phyloP scores from a whole-genome alignment of 495 filamentous ascomycete genomes.

The Penicillium daleae region DNA sequence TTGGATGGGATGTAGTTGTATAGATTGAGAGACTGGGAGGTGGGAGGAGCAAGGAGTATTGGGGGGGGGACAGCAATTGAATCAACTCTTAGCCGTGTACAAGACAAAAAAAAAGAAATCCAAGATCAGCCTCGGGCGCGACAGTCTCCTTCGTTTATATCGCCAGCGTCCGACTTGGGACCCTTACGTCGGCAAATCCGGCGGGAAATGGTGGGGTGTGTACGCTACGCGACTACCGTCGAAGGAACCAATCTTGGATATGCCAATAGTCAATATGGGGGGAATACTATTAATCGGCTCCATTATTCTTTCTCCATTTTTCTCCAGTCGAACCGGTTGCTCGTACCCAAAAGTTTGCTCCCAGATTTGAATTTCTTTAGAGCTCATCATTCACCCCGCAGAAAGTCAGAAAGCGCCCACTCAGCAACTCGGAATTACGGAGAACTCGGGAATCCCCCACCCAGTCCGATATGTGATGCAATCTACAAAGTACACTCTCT shows the following conservation, averaged over 20 bases:
- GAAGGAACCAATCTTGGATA: no score
- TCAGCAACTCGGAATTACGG: slow-evolving; percentile 20
- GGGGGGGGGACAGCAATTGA: neutral
- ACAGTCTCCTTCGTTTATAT: slow-evolving; percentile 1
- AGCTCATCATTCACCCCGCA: slow-evolving; percentile 19
- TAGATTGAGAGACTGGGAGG: neutral
- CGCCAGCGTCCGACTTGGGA: slow-evolving; percentile 7
- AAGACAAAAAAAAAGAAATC: neutral
- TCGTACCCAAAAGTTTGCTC: neutral
- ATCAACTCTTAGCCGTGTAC: neutral
- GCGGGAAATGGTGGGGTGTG: slow-evolving; percentile 13
- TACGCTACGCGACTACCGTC: no score
- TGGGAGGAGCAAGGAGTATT: neutral
- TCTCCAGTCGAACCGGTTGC: neutral
- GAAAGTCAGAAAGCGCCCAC: neutral
- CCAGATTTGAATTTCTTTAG: neutral
- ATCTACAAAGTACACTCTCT: neutral
- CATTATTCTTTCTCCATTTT: no score
- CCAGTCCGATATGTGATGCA: neutral
- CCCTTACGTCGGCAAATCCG: slow-evolving; percentile 12
- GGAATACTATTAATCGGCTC: no score
- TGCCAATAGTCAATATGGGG: no score
- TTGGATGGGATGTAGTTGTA: neutral
- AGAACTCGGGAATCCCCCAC: slow-evolving; percentile 1
- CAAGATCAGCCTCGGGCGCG: neutral